phyloP scores from a whole-genome alignment of 257 asterid genomes.

The Primulina huaijiensis region DNA sequence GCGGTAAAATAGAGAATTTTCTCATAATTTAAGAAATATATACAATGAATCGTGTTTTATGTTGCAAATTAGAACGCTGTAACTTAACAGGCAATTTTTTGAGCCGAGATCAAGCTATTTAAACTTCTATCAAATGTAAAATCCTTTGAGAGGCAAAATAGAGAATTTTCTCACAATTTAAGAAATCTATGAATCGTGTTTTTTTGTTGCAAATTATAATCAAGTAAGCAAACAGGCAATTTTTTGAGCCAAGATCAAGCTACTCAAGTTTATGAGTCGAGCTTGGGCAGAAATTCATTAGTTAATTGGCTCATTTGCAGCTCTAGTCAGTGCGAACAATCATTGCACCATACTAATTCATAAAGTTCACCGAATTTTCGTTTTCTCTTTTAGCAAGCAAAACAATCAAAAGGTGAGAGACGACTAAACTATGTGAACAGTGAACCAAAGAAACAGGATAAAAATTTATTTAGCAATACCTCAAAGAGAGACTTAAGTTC shows the following conservation, averaged over 20 bases:
- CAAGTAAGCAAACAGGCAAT: background rate
- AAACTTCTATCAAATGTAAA: background rate
- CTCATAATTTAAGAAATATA: background rate
- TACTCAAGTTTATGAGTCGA: background rate
- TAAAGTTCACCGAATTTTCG: background rate
- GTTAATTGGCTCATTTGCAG: background rate
- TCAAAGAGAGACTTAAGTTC: slow-evolving; percentile 66
- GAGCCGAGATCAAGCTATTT: background rate
- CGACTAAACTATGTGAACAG: background rate
- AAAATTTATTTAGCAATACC: slow-evolving; percentile 35
- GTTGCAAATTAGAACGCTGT: background rate
- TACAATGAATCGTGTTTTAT: background rate
- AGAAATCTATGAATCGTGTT: background rate
- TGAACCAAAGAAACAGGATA: background rate
- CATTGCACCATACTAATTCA: background rate
- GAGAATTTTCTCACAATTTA: background rate
- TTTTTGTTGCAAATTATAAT: background rate
- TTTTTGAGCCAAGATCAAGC: background rate
- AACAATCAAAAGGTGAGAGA: background rate
- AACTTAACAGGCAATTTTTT: background rate
- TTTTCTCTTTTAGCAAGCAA: background rate
- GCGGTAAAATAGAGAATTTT: background rate
- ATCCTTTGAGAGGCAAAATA: slow-evolving; percentile 6
- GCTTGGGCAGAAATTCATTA: background rate
- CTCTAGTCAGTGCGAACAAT: background rate